These are phyloP conservation scores for Jackrogersella minutella DNA, from an alignment of 495 filamentous ascomycete species.

Conservation along the genomic window DNA sequence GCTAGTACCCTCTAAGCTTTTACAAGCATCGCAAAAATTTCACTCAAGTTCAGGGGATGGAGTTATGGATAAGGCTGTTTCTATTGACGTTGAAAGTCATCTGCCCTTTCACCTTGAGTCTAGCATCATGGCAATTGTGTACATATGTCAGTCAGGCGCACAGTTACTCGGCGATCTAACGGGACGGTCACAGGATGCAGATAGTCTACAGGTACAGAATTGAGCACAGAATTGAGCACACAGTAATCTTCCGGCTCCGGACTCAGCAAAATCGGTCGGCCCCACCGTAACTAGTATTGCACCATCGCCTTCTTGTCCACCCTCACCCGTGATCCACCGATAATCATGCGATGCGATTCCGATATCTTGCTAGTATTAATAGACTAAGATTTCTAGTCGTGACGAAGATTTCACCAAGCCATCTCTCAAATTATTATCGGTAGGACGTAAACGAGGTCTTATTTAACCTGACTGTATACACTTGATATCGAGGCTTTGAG, in stretches of 20 bases:
- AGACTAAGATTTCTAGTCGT: neutral
- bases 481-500: no score
- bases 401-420: neutral
- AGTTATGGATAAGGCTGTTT: neutral
- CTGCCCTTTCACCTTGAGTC: no score
- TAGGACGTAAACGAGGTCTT: no score
- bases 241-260: conserved; percentile 18
- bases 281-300: conserved; percentile 24
- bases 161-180: neutral
- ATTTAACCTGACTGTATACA: no score
- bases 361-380: conserved; percentile 1
- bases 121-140: neutral
- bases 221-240: neutral
- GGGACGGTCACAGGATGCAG: neutral
- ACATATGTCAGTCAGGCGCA: neutral
- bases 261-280: conserved; percentile 11
- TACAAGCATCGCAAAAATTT: neutral
- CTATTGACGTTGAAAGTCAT: neutral
- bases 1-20: no score
- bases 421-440: neutral
- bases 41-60: neutral
- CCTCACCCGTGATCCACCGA: neutral
- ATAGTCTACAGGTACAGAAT: neutral
- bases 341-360: conserved; percentile 10
- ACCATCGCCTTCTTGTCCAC: conserved; percentile 11